Evolutionary conservation across 768 basidiomycete genomes (phyloP), one percentile per base, ranked within the genome.

Genomic region (Suillus plorans): DNA sequence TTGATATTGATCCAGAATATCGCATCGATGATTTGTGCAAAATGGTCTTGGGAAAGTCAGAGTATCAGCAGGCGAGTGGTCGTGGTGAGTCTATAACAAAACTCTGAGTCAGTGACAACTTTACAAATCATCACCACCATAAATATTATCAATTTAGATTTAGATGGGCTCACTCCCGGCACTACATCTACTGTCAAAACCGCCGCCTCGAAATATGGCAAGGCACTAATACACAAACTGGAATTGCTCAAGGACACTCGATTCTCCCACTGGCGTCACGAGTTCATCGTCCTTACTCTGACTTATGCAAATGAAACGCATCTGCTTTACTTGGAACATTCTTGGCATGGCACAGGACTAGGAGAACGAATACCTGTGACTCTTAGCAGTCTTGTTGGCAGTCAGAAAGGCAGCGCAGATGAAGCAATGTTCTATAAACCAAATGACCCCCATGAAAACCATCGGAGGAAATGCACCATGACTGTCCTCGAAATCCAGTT

Each of bases 261-360:
- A 41, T 3, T 58, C 9, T 58, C 57, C 22, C 39, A 58, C 37
- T 58, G 57, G 57, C 57, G 39, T 41, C 57, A 58, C 22, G 57
- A 58, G 8, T 58, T 39, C 9, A 28, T 58, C 18, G 57, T 58
- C 16, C 57, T 58, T 41, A 58, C 57, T 12, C 37, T 58, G 9
- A 41, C 39, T 58, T 58, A 58, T 9, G 39, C 25, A 7, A 16
- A 9, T 28, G 37, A 58, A 41, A 18, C 10, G 8, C 57, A 39
- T 41, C 25, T 58, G 16, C 57, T 58, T 12, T 58, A 58, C 39
- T 18, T 58, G 39, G 57, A 58, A 41, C 57, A 58, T 28, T 58
- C 22, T 58, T 58, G 57, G 57, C 16, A 41, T 12, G 57, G 39
- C 39, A 28, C 57, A 41, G 39, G 57, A 18, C 18, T 58, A 41